Evolutionary conservation across 2,329 filamentous ascomycete species (phyloP).

Genomic region (Pseudogymnoascus sp.): DNA sequence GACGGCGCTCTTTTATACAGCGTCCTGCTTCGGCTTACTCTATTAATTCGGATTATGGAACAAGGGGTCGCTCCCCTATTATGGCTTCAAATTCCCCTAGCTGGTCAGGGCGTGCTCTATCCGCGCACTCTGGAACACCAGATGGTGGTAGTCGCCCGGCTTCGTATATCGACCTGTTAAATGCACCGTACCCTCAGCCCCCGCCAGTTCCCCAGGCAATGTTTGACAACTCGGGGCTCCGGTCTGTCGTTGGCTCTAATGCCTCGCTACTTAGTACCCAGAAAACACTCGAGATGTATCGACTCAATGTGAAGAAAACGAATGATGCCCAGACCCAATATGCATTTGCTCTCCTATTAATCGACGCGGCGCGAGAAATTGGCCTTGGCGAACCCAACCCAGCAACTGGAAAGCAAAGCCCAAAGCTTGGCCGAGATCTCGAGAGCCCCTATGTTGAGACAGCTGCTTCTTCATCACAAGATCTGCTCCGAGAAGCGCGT

Average conservation of each 20-base stretch:
- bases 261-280: constrained; percentile 84
- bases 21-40: constrained; percentile 75
- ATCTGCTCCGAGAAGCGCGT: constrained; percentile 79
- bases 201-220: constrained; percentile 26
- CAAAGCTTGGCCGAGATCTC: constrained; percentile 41
- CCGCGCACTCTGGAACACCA: constrained; percentile 25
- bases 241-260: constrained; percentile 75
- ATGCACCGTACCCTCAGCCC: constrained; percentile 35
- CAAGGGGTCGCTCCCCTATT: constrained; percentile 54
- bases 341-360: constrained; percentile 91
- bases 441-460: constrained; percentile 42
- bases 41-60: constrained; percentile 59
- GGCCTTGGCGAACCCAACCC: constrained; percentile 45
- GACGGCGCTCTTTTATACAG: constrained; percentile 51
- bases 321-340: constrained; percentile 86
- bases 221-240: constrained; percentile 75
- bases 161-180: constrained; percentile 46
- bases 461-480: constrained; percentile 48
- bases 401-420: constrained; percentile 27
- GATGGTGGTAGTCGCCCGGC: constrained; percentile 25
- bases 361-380: constrained; percentile 79
- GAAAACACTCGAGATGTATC: constrained; percentile 96
- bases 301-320: constrained; percentile 94
- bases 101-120: constrained; percentile 24
- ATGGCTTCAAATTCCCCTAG: constrained; percentile 23